A percentile compares a stretch with the other conserved stretches of the same genome.
Evolutionary conservation across 257 asterid species (phyloP).

Genomic region (Nicotiana benthamiana): DNA sequence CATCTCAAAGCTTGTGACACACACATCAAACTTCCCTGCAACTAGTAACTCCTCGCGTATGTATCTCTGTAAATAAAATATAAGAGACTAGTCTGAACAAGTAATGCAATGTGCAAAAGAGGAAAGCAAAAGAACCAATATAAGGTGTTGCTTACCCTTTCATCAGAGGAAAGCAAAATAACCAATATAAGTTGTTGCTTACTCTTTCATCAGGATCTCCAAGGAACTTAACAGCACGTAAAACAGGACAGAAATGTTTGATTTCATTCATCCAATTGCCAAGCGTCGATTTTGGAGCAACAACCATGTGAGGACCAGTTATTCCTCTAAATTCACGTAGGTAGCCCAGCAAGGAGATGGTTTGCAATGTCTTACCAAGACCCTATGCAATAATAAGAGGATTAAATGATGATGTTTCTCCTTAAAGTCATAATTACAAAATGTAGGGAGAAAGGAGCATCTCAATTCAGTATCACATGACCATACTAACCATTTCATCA

Average conservation of each 20-base stretch:
- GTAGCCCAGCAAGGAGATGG: slow-evolving; percentile 92
- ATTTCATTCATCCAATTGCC: slow-evolving; percentile 99
- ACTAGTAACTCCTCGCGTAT: slow-evolving; percentile 91
- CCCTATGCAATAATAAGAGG: slow-evolving; percentile 39
- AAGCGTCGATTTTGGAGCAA: slow-evolving; percentile 97
- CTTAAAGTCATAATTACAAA: neutral
- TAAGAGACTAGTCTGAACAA: neutral
- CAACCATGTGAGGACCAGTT: slow-evolving; percentile 99
- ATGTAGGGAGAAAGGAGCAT: neutral
- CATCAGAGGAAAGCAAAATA: neutral
- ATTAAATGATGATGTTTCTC: neutral
- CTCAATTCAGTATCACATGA: neutral
- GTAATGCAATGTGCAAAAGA: slow-evolving; percentile 1
- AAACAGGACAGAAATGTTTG: slow-evolving; percentile 79
- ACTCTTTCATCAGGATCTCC: slow-evolving; percentile 99
- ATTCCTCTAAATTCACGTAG: slow-evolving; percentile 93
- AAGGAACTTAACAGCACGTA: slow-evolving; percentile 93
- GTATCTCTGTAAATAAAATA: slow-evolving; percentile 44
- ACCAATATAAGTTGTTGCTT: slow-evolving; percentile 17
- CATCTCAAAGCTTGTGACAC: slow-evolving; percentile 98
- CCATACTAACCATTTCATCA: slow-evolving; percentile 83
- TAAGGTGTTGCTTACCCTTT: slow-evolving; percentile 45
- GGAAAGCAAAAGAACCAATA: neutral
- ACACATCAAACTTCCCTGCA: slow-evolving; percentile 97
- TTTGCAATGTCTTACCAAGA: slow-evolving; percentile 96